A percentile compares a stretch with the other conserved stretches of the same genome.
phyloP scores from a whole-genome alignment of 2,329 filamentous ascomycete species.

The Emergomyces orientalis region DNA sequence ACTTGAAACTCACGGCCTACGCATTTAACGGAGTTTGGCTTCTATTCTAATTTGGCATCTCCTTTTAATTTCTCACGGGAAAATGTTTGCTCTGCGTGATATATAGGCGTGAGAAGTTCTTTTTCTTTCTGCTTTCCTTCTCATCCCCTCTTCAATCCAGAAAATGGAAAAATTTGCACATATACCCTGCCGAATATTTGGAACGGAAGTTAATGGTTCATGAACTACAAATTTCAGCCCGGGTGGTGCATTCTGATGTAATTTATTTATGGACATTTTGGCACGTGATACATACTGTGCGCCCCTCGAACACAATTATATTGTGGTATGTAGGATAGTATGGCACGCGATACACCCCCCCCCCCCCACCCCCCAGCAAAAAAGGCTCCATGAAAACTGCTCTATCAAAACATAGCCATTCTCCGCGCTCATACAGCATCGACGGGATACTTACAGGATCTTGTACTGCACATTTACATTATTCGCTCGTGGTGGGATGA shows the following conservation, averaged over 20 bases:
- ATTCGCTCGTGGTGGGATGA: neutral
- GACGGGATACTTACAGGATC: neutral
- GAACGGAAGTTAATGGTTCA: neutral
- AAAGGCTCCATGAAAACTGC: neutral
- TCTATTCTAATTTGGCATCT: neutral
- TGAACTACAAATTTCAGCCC: neutral
- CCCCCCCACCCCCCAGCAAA: too few relatives aligned
- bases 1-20: neutral
- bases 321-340: too few relatives aligned
- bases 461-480: neutral
- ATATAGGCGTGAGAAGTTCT: neutral
- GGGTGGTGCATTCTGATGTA: neutral
- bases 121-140: neutral
- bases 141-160: neutral
- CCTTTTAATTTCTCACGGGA: neutral
- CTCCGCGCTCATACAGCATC: neutral
- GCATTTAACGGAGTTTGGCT: conserved; percentile 5
- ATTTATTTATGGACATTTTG: neutral
- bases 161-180: neutral
- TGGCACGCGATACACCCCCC: neutral
- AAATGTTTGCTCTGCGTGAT: neutral
- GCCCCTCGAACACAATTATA: neutral
- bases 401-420: neutral
- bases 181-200: neutral
- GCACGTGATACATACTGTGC: neutral